Evolutionary conservation across 1,284 basidiomycete genomes (phyloP).

Genomic region (Schizophyllum commune): DNA sequence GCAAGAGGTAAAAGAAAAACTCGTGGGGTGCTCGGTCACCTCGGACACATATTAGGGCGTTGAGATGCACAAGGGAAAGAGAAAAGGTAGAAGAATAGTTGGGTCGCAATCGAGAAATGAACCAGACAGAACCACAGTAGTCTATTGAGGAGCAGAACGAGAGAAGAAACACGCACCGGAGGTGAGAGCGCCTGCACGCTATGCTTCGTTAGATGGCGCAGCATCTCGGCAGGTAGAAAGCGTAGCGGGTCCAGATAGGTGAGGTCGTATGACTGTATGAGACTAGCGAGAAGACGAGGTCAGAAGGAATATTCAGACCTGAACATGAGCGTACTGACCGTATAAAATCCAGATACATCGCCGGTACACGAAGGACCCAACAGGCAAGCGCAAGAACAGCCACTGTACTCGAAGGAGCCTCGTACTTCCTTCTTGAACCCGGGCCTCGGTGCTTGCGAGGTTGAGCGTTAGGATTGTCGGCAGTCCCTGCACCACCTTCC

Average conservation of each 20-base stretch:
- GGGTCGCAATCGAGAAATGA: too few relatives aligned
- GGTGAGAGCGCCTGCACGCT: slow-evolving; percentile 60
- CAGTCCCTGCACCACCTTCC: slow-evolving; percentile 14
- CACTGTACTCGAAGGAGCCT: slow-evolving; percentile 52
- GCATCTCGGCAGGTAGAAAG: slow-evolving; percentile 58
- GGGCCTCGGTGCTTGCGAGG: slow-evolving; percentile 6
- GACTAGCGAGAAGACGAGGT: slow-evolving; percentile 29
- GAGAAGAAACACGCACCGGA: slow-evolving; percentile 36
- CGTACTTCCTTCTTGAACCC: slow-evolving; percentile 23
- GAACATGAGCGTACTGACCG: slow-evolving; percentile 41
- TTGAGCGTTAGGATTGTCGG: slow-evolving; percentile 6
- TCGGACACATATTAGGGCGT: too few relatives aligned
- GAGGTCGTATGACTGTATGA: slow-evolving; percentile 66
- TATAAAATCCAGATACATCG: slow-evolving; percentile 68
- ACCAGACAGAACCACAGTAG: too few relatives aligned
- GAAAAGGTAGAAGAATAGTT: too few relatives aligned
- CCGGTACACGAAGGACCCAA: slow-evolving; percentile 73
- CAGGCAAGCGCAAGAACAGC: slow-evolving; percentile 64
- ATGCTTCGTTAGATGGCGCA: slow-evolving; percentile 62
- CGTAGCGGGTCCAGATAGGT: slow-evolving; percentile 78
- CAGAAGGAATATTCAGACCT: slow-evolving; percentile 1
- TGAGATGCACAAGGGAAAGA: too few relatives aligned
- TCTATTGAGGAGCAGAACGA: neutral
- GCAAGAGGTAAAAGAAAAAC: too few relatives aligned
- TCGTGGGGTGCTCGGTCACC: too few relatives aligned